These are phyloP conservation scores for Gossypium longicalyx DNA, from an alignment of 345 rosid species.

Conservation along the genomic window DNA sequence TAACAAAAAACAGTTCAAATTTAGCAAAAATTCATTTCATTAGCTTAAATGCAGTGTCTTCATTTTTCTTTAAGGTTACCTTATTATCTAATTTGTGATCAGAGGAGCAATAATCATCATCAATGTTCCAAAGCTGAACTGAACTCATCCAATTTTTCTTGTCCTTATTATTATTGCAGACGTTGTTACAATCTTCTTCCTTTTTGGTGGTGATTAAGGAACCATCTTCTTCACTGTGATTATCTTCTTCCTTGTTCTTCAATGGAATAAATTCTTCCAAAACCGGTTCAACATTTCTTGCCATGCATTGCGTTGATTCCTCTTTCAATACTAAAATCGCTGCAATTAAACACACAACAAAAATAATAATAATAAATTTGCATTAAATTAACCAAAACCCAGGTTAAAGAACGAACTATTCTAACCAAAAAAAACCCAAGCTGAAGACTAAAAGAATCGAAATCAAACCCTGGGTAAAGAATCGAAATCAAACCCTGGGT, in stretches of 20 bases:
- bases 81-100: conserved; percentile 34
- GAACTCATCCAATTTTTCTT: conserved; percentile 72
- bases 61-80: conserved; percentile 27
- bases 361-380: neutral
- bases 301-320: conserved; percentile 37
- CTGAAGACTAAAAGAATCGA: neutral
- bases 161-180: conserved; percentile 25
- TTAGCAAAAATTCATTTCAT: conserved; percentile 9
- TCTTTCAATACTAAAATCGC: conserved; percentile 58
- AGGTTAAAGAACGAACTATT: neutral
- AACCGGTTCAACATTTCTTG: conserved; percentile 46
- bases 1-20: neutral
- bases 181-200: conserved; percentile 30
- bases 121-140: conserved; percentile 57
- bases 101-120: conserved; percentile 24
- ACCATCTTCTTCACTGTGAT: conserved; percentile 19
- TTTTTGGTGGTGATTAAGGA: conserved; percentile 17
- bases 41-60: neutral
- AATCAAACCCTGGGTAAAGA: neutral
- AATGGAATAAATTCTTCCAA: conserved; percentile 71
- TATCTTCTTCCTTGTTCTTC: conserved; percentile 28
- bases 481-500: neutral
- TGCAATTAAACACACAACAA: conserved; percentile 30
- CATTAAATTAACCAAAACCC: neutral
- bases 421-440: neutral